A percentile compares a stretch with the other conserved stretches of the same genome.
phyloP scores from a whole-genome alignment of 2,329 filamentous ascomycete species.

The Emericellopsis cladophorae region DNA sequence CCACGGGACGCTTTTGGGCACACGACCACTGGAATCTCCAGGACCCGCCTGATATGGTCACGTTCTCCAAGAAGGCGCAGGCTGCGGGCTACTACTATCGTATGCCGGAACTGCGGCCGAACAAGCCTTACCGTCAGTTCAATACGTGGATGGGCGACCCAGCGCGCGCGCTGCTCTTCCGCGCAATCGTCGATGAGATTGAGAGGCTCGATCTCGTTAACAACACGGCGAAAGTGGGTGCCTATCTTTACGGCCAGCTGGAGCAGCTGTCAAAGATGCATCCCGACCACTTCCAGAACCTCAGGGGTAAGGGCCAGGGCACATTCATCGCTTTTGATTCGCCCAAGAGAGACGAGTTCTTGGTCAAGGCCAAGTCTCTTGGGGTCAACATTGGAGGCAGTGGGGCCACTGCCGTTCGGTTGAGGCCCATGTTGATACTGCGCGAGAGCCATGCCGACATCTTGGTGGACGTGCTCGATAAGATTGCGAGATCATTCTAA shows the following conservation, averaged over 20 bases:
- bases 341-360: slow-evolving; percentile 65
- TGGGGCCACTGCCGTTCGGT: slow-evolving; percentile 60
- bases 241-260: slow-evolving; percentile 64
- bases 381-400: slow-evolving; percentile 82
- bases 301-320: slow-evolving; percentile 76
- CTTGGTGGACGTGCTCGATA: slow-evolving; percentile 66
- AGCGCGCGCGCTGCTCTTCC: slow-evolving; percentile 72
- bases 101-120: slow-evolving; percentile 66
- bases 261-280: slow-evolving; percentile 56
- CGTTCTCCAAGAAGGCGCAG: slow-evolving; percentile 92
- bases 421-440: slow-evolving; percentile 87
- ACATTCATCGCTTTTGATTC: slow-evolving; percentile 91
- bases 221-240: slow-evolving; percentile 65
- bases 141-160: slow-evolving; percentile 98
- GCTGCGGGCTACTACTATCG: slow-evolving; percentile 88
- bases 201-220: slow-evolving; percentile 64
- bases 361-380: slow-evolving; percentile 64
- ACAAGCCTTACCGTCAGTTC: slow-evolving; percentile 92
- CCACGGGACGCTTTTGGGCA: slow-evolving; percentile 91
- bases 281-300: slow-evolving; percentile 67
- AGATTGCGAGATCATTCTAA: slow-evolving; percentile 42
- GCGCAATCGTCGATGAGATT: slow-evolving; percentile 74
- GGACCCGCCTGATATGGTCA: slow-evolving; percentile 81
- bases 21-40: slow-evolving; percentile 86
- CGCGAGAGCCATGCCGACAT: slow-evolving; percentile 86